These are phyloP conservation scores for Penicillium sp. DNA, from an alignment of 2,329 filamentous ascomycete genomes.

Conservation along the genomic window DNA sequence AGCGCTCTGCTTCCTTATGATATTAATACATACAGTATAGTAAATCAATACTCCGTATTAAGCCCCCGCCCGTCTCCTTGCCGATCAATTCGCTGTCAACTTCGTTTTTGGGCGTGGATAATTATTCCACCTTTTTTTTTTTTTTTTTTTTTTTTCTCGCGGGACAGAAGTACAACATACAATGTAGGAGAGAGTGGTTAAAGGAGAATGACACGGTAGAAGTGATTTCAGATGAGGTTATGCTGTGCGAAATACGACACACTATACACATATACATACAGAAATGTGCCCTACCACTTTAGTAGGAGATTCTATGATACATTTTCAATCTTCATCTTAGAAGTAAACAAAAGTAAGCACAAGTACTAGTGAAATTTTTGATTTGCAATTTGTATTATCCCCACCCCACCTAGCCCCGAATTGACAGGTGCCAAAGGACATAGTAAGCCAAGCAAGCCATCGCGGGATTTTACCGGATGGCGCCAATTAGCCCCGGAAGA, in stretches of 20 bases:
- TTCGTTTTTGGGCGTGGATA: constrained; percentile 1
- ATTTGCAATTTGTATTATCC: not conserved
- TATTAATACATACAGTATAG: not conserved
- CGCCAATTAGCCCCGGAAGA: not conserved
- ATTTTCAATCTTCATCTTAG: no score
- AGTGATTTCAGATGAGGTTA: not conserved
- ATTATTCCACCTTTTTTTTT: constrained; percentile 1
- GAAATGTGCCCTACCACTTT: not conserved
- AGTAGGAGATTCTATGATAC: not conserved
- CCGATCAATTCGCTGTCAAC: not conserved
- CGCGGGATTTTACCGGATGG: not conserved
- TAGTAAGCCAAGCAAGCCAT: constrained; percentile 4
- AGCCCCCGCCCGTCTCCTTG: not conserved
- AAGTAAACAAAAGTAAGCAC: not conserved
- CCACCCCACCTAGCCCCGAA: constrained; percentile 2
- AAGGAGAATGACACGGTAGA: not conserved
- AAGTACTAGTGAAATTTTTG: not conserved
- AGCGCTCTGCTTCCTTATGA: not conserved
- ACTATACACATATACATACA: not conserved
- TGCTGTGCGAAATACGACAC: not conserved
- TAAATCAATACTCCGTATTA: not conserved
- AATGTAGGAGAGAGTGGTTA: not conserved
- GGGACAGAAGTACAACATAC: constrained; percentile 9
- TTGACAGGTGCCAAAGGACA: constrained; percentile 3
- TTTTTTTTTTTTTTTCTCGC: not conserved